Conservation (phyloP, 139 green algal genomes). For the Chlorella sp. region DNA sequence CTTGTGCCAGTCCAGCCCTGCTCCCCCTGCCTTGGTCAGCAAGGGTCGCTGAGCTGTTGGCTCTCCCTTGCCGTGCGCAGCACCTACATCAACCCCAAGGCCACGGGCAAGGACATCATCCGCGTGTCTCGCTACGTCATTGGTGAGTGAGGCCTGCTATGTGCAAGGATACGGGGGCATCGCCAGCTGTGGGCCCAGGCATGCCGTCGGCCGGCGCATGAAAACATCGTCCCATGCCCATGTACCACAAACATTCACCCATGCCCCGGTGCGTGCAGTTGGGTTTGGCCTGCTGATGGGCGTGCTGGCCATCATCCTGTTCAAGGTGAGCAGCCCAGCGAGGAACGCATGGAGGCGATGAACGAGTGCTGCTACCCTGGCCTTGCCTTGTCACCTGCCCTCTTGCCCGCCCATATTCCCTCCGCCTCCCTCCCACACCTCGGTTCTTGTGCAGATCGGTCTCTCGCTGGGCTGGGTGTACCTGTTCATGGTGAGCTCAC, state of each 20-base stretch:
- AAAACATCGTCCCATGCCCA: too few species aligned
- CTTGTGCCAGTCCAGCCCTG: too few species aligned
- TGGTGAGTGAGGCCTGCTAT: too few species aligned
- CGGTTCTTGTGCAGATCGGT: conserved; percentile 40
- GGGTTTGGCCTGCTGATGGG: conserved; percentile 81
- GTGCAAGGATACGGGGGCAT: not conserved
- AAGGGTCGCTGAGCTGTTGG: too few species aligned
- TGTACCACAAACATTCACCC: too few species aligned
- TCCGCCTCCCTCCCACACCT: too few species aligned
- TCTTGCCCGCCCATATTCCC: too few species aligned
- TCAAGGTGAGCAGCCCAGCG: conserved; percentile 62
- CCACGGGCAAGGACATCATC: conserved; percentile 84
- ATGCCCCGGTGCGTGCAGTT: conserved; percentile 25
- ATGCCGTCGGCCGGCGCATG: not conserved
- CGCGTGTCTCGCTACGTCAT: conserved; percentile 63
- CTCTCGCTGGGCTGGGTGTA: conserved; percentile 82
- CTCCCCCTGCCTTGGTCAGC: too few species aligned
- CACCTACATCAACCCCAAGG: conserved; percentile 72
- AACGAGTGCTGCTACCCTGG: too few species aligned
- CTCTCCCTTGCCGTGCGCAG: too few species aligned
- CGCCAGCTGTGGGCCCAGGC: not conserved
- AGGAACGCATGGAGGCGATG: too few species aligned
- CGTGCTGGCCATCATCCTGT: conserved; percentile 84
- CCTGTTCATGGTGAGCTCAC: conserved; percentile 10
- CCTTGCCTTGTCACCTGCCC: too few species aligned